Conservation (phyloP, 495 filamentous ascomycete species). For the Letharia lupina region DNA sequence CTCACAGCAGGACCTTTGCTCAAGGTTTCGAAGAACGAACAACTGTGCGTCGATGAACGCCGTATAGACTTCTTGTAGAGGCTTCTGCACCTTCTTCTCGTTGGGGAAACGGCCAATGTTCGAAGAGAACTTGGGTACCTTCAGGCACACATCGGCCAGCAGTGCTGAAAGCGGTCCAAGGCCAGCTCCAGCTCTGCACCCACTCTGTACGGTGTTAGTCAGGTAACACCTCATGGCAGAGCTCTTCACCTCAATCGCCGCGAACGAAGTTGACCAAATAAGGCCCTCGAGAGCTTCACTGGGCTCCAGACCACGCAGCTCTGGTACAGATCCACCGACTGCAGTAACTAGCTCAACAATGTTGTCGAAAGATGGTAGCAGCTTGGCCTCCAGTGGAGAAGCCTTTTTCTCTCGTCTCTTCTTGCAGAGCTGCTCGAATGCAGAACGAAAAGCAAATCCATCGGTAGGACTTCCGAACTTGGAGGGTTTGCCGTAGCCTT, state of each 20-base stretch:
- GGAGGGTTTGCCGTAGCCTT: neutral
- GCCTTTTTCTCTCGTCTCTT: neutral
- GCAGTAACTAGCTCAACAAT: neutral
- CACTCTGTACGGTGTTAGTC: neutral
- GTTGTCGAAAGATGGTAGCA: neutral
- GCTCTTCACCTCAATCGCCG: neutral
- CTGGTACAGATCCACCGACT: neutral
- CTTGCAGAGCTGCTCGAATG: neutral
- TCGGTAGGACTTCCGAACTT: no score
- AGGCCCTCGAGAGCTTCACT: neutral
- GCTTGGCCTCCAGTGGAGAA: neutral
- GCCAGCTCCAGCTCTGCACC: neutral
- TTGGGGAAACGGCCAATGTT: neutral
- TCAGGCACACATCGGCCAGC: neutral
- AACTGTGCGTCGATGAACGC: neutral
- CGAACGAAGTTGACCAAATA: conserved; percentile 4
- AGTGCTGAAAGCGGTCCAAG: neutral
- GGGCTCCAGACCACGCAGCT: neutral
- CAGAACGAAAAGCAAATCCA: neutral
- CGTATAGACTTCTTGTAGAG: neutral
- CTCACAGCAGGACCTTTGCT: no score
- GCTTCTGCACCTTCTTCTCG: neutral
- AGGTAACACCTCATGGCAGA: neutral
- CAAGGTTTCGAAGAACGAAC: neutral
- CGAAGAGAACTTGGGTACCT: neutral